Evolutionary conservation across 352 stramenopile species (phyloP), one percentile per base, ranked within the genome.

Genomic region (Phytopythium chamaehyphon): DNA sequence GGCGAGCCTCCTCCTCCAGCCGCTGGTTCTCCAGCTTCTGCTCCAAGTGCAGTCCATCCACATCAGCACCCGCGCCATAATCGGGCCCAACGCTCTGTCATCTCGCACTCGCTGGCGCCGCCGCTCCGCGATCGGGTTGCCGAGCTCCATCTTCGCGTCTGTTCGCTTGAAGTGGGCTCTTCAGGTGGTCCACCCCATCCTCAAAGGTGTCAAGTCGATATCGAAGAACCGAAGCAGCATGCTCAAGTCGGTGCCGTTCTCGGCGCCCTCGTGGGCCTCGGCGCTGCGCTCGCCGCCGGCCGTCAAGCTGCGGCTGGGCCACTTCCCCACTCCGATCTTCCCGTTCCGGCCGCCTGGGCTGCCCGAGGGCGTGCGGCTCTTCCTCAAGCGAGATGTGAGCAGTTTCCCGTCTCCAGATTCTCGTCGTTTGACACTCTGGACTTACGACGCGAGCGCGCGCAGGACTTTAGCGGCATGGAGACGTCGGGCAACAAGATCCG

Each of bases 401-500:
- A 31, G 14, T 33, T 33, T 9, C 7, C 9, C 4, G 37, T 40
- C 26, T 16, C 12, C 1, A 40, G 51, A 6, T 33, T 61, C 5
- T n/a, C 9, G 10, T 4, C 23, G 5, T 22, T 18, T 18, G 19
- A 37, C 12, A 14, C 44, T 5, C 28, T 5, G 5, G 28, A 33
- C 28, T 33, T 9, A 33, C 28, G 28, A n/a, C n/a, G n/a, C n/a
- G 28, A 9, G 5, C 9, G 28, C 28, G 22, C 16, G 14, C 46
- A 86, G 75, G 83, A 93, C 51, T 93, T 91, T 51, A 93, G 83
- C 52, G 93, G 91, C 1, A 66, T 93, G 23, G 91, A 98, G 66
- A 90, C 92, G 24, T 96, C 91, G 16, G 93, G 93, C 22, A 98
- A 98, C 68, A 98, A 98, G 69, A 88, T 97, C 65, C 89, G 93